These are phyloP conservation scores for Physaria fendleri DNA, from an alignment of 345 rosid species.

Conservation along the genomic window DNA sequence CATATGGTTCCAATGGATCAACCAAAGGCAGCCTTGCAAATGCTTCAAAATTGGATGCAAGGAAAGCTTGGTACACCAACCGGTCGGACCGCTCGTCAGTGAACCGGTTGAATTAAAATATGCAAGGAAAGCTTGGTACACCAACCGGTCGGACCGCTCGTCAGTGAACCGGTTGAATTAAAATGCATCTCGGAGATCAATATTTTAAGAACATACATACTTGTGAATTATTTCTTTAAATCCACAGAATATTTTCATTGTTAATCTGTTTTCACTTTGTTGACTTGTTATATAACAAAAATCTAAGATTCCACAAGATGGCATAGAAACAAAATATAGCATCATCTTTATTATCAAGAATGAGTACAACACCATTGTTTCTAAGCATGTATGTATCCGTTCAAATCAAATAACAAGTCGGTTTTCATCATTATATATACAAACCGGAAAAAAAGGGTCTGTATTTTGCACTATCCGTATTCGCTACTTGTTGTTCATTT, in stretches of 20 bases:
- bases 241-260: conserved; percentile 1
- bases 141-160: conserved; percentile 29
- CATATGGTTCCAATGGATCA: conserved; percentile 99
- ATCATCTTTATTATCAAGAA: too few relatives aligned
- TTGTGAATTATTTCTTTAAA: conserved; percentile 12
- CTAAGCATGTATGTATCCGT: too few relatives aligned
- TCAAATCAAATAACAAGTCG: too few relatives aligned
- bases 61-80: conserved; percentile 41
- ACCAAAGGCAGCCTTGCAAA: conserved; percentile 71
- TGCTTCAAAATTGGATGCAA: conserved; percentile 77
- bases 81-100: conserved; percentile 28
- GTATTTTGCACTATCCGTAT: too few relatives aligned
- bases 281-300: background rate
- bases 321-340: too few relatives aligned
- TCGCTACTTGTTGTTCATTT: too few relatives aligned
- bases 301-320: too few relatives aligned
- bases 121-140: conserved; percentile 50
- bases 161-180: conserved; percentile 2
- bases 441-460: too few relatives aligned
- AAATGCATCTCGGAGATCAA: conserved; percentile 15
- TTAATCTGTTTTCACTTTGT: conserved; percentile 2
- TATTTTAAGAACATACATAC: conserved; percentile 1
- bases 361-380: too few relatives aligned
- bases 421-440: too few relatives aligned
- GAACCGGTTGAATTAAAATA: conserved; percentile 14